A percentile compares a stretch with the other conserved stretches of the same genome.
These are phyloP conservation scores for Sisymbrium irio DNA, from an alignment of 345 rosid species.

Conservation along the genomic window DNA sequence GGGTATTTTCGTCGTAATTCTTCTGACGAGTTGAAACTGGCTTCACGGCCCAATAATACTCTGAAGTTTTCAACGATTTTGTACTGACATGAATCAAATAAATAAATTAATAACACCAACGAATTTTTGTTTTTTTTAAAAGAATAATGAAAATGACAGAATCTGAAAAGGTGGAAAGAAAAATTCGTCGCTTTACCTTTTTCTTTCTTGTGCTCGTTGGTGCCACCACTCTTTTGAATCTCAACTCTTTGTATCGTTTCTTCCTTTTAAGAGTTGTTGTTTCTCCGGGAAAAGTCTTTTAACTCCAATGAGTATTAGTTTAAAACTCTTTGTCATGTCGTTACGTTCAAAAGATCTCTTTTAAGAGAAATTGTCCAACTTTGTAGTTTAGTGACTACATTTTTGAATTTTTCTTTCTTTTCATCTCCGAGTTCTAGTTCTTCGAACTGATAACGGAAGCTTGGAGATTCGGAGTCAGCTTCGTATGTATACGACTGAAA, in stretches of 20 bases:
- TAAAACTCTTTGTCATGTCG: neutral
- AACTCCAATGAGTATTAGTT: neutral
- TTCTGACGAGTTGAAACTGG: neutral
- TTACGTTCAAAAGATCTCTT: constrained; percentile 2
- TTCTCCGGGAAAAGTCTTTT: neutral
- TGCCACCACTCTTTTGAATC: constrained; percentile 27
- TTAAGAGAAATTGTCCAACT: neutral
- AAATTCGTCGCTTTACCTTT: constrained; percentile 16
- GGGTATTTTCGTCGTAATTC: neutral
- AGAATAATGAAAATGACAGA: too few species aligned
- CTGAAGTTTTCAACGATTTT: constrained; percentile 26
- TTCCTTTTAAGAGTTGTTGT: neutral
- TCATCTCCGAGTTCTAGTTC: neutral
- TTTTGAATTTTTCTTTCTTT: neutral
- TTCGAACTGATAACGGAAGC: neutral
- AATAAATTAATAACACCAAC: neutral
- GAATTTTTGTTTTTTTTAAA: too few species aligned
- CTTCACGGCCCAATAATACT: constrained; percentile 4
- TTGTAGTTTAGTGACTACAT: constrained; percentile 22
- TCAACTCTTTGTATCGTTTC: neutral
- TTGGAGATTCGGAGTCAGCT: constrained; percentile 14
- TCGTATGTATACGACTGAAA: neutral
- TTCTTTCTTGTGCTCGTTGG: constrained; percentile 3
- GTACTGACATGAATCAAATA: constrained; percentile 1
- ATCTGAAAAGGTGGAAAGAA: too few species aligned